These are phyloP conservation scores for Microdochium paspali DNA, from an alignment of 2,329 filamentous ascomycete genomes.

Conservation along the genomic window DNA sequence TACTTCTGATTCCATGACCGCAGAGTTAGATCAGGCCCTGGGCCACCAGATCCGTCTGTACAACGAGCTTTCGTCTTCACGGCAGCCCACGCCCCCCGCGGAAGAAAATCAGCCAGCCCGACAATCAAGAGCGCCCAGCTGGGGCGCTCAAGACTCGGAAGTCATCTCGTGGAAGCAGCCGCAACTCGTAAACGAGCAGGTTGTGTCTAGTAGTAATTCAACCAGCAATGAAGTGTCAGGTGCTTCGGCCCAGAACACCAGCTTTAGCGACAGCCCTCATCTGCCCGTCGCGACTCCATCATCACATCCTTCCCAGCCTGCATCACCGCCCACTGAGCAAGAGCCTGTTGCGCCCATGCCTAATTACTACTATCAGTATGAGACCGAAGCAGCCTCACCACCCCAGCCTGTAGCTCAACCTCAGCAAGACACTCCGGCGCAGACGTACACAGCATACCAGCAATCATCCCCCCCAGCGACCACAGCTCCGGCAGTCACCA, in stretches of 20 bases:
- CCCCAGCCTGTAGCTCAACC: background rate
- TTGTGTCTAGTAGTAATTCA: no score
- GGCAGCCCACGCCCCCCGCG: background rate
- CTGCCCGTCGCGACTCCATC: background rate
- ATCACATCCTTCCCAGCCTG: background rate
- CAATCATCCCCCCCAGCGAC: background rate
- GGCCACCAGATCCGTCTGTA: constrained; percentile 12
- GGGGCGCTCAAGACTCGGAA: background rate
- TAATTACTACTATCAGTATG: background rate
- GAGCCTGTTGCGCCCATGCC: background rate
- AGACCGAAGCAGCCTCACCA: background rate
- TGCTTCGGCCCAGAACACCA: background rate
- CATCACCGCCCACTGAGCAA: background rate
- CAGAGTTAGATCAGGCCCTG: constrained; percentile 12
- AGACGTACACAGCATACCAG: background rate
- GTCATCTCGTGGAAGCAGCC: background rate
- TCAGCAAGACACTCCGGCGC: background rate
- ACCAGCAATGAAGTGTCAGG: no score
- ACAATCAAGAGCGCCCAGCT: background rate
- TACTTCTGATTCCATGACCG: constrained; percentile 8
- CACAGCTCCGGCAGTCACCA: background rate
- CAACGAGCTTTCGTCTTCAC: constrained; percentile 7
- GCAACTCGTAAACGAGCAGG: background rate
- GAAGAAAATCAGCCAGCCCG: constrained; percentile 1
- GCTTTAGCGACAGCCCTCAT: background rate